Evolutionary conservation across 805 yeast genomes (phyloP).

Genomic region (Saccharomyces eubayanus): DNA sequence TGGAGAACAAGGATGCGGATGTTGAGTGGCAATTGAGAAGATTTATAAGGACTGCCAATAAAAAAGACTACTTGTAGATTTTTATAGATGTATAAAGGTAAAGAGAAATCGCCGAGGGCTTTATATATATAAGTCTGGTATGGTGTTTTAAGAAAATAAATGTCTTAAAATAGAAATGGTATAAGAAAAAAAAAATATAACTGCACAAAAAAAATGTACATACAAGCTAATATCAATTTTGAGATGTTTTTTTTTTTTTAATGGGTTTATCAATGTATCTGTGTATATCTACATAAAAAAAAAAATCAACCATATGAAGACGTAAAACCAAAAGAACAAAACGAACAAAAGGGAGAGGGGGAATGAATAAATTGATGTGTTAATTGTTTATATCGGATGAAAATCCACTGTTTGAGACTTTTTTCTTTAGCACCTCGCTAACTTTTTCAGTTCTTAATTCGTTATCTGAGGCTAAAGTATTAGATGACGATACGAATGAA

Average conservation of each 20-base stretch:
- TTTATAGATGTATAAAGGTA: not conserved
- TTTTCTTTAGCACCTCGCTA: constrained; percentile 20
- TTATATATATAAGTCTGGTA: not conserved
- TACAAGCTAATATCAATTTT: not conserved
- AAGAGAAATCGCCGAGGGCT: not conserved
- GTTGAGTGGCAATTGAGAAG: constrained; percentile 95
- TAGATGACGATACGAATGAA: constrained; percentile 9
- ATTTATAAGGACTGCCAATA: constrained; percentile 88
- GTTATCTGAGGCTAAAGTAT: constrained; percentile 15
- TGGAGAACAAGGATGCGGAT: constrained; percentile 94
- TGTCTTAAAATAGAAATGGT: not conserved
- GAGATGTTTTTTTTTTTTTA: not conserved
- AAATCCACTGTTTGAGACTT: constrained; percentile 8
- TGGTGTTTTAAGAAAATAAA: not conserved
- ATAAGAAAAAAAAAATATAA: constrained; percentile 1
- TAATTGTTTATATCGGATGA: not conserved
- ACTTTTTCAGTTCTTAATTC: constrained; percentile 19
- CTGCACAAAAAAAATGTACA: not conserved
- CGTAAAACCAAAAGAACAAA: not conserved
- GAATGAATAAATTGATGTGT: not conserved
- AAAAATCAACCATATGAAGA: not conserved
- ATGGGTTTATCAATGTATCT: not conserved
- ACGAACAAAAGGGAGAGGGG: not conserved
- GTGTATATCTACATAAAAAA: not conserved
- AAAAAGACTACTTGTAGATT: constrained; percentile 74